Evolutionary conservation across 163 green algal species (phyloP).

Genomic region (Prototheca wickerhamii): DNA sequence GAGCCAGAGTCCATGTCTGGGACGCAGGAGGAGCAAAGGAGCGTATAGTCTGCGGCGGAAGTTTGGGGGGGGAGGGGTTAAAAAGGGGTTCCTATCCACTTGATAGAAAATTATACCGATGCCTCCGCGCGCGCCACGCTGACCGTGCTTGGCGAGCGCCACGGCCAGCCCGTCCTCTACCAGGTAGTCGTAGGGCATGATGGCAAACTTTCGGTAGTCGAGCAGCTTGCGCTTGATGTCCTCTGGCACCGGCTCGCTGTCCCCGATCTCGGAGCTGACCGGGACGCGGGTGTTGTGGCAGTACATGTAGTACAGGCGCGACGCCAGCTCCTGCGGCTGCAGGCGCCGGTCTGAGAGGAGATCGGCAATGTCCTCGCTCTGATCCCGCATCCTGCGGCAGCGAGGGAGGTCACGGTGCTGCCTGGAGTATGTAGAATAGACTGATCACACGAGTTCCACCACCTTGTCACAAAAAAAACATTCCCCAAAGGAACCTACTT

Average conservation of each 20-base stretch:
- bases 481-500: neutral
- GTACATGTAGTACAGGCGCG: constrained; percentile 28
- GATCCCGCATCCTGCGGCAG: constrained; percentile 3
- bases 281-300: neutral
- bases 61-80: too few relatives aligned
- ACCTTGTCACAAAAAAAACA: too few relatives aligned
- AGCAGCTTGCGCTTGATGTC: constrained; percentile 5
- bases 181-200: constrained; percentile 13
- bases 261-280: neutral
- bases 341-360: constrained; percentile 11
- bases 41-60: constrained; percentile 4
- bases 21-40: constrained; percentile 6
- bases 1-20: constrained; percentile 16
- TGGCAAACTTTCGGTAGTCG: constrained; percentile 3
- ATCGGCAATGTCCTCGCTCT: constrained; percentile 5
- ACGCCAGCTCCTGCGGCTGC: constrained; percentile 12
- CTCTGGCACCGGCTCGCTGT: constrained; percentile 3
- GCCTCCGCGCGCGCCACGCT: too few relatives aligned
- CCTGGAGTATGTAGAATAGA: too few relatives aligned
- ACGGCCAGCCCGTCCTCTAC: constrained; percentile 1
- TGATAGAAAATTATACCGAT: too few relatives aligned
- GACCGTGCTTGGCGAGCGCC: neutral
- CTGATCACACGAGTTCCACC: neutral
- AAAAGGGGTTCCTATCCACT: too few relatives aligned
- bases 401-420: neutral